These are phyloP conservation scores for Collybia mongolica DNA, from an alignment of 768 basidiomycete genomes.

Conservation along the genomic window DNA sequence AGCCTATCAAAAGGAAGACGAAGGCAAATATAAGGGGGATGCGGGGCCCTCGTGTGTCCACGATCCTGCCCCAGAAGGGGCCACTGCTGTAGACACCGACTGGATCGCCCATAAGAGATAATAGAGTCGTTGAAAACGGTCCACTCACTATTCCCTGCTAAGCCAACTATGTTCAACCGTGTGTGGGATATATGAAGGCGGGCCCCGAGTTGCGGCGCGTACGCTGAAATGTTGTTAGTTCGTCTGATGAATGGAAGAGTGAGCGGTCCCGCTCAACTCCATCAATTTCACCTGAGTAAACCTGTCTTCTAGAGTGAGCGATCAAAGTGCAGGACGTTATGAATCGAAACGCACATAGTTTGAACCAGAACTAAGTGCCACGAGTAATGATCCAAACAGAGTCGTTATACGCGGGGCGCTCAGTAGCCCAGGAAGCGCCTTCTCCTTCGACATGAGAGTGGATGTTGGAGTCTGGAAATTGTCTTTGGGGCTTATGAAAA, in stretches of 20 bases:
- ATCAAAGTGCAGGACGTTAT: not conserved
- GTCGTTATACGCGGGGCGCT: constrained; percentile 43
- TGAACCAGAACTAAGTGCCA: constrained; percentile 65
- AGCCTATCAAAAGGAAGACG: constrained; percentile 64
- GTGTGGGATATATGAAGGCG: constrained; percentile 77
- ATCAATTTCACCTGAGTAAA: constrained; percentile 34
- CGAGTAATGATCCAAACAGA: constrained; percentile 55
- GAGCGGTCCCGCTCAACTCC: constrained; percentile 10
- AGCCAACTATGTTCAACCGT: constrained; percentile 75
- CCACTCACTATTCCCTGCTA: constrained; percentile 71
- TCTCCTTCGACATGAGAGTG: not conserved
- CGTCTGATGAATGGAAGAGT: not conserved
- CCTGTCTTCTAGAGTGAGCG: constrained; percentile 21
- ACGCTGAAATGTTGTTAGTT: constrained; percentile 46
- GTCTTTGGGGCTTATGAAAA: too few species aligned
- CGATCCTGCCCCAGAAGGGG: constrained; percentile 77
- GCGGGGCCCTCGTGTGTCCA: constrained; percentile 72
- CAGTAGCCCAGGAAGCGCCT: constrained; percentile 25
- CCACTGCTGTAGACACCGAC: constrained; percentile 79
- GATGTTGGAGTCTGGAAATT: too few species aligned
- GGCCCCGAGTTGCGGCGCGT: constrained; percentile 84
- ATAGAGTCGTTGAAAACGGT: not conserved
- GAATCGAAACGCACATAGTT: constrained; percentile 60
- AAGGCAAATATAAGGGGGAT: constrained; percentile 62
- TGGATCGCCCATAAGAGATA: constrained; percentile 18